phyloP scores from a whole-genome alignment of 2,329 filamentous ascomycete species.

The Phialocephala sp. region DNA sequence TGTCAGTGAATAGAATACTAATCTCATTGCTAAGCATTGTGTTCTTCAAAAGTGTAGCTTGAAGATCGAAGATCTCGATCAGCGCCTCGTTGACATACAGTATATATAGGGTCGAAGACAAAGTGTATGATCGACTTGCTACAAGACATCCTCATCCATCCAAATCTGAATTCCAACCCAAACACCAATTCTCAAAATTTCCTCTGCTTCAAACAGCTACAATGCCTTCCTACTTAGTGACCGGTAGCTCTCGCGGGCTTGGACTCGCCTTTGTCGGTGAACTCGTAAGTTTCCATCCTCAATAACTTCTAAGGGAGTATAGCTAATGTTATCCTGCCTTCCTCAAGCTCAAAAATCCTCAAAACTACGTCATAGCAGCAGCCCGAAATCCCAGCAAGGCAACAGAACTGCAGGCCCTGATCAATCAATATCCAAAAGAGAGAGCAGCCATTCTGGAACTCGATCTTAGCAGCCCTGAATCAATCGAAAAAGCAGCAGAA shows the following conservation, averaged over 20 bases:
- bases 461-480: slow-evolving; percentile 23
- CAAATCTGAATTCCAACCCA: not conserved
- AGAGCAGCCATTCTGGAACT: slow-evolving; percentile 26
- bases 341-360: slow-evolving; percentile 31
- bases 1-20: too few relatives aligned
- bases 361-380: slow-evolving; percentile 34
- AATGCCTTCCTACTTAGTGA: slow-evolving; percentile 32
- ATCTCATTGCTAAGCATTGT: too few relatives aligned
- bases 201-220: not conserved
- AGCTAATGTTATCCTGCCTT: not conserved
- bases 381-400: slow-evolving; percentile 27
- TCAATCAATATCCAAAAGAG: slow-evolving; percentile 15
- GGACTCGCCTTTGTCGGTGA: slow-evolving; percentile 35
- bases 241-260: slow-evolving; percentile 36
- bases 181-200: not conserved
- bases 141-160: not conserved
- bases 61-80: too few relatives aligned
- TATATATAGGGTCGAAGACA: not conserved
- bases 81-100: not conserved
- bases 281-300: slow-evolving; percentile 24
- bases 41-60: too few relatives aligned
- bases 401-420: not conserved
- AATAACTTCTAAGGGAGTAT: not conserved
- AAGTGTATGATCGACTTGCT: not conserved
- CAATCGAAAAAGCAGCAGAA: slow-evolving; percentile 28